phyloP scores from a whole-genome alignment of 1,284 basidiomycete genomes.

The Sanghuangporus weigelae region DNA sequence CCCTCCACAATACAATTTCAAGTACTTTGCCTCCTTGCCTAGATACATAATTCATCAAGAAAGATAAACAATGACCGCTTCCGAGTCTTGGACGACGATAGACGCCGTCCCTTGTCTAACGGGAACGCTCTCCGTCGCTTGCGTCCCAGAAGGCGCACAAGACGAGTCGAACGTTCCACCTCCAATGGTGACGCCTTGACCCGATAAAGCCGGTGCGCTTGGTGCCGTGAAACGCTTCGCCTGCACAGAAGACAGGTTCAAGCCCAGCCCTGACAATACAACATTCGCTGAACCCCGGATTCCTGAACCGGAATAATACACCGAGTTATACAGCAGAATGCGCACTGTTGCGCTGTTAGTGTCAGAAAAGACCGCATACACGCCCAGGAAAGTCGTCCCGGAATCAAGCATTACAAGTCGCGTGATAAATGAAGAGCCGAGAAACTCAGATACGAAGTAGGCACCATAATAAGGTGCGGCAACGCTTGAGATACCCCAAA shows the following conservation, averaged over 20 bases:
- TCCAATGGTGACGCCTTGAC: conserved; percentile 35
- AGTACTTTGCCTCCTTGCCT: background rate
- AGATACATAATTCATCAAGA: background rate
- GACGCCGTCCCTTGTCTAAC: conserved; percentile 26
- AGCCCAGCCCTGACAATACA: conserved; percentile 28
- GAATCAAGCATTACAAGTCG: conserved; percentile 34
- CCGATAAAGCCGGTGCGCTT: conserved; percentile 31
- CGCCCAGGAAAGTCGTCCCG: conserved; percentile 29
- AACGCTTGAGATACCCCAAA: conserved; percentile 33
- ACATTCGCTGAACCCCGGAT: conserved; percentile 28
- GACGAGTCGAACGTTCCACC: conserved; percentile 28
- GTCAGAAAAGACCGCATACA: conserved; percentile 32
- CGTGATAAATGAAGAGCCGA: conserved; percentile 26
- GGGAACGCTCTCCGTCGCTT: conserved; percentile 27
- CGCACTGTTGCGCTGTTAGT: conserved; percentile 27
- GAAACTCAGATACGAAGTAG: conserved; percentile 35
- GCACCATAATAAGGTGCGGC: conserved; percentile 39
- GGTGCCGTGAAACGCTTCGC: conserved; percentile 35
- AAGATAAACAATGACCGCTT: conserved; percentile 34
- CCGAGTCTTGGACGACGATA: conserved; percentile 33
- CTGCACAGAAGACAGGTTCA: conserved; percentile 5
- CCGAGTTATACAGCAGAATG: conserved; percentile 34
- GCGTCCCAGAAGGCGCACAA: conserved; percentile 28
- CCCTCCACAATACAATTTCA: background rate
- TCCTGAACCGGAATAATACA: conserved; percentile 33